These are phyloP conservation scores for Kwoniella newhampshirensis DNA, from an alignment of 768 basidiomycete genomes.

Conservation along the genomic window DNA sequence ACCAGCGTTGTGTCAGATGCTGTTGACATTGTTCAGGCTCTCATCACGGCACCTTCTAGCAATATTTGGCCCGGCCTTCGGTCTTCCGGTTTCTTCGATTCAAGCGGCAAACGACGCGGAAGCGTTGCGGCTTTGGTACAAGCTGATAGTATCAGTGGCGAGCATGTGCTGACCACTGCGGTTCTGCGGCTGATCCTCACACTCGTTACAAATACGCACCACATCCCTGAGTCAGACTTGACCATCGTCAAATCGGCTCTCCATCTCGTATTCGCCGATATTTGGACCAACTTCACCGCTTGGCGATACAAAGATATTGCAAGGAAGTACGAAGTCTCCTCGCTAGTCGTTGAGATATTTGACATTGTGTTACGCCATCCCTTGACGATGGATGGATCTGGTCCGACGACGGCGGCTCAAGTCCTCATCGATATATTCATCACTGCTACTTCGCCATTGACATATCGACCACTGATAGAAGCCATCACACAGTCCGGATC, in stretches of 20 bases:
- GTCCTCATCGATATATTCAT: conserved; percentile 68
- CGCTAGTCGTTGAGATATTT: conserved; percentile 67
- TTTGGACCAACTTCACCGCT: conserved; percentile 79
- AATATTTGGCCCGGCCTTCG: conserved; percentile 86
- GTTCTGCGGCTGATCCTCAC: conserved; percentile 60
- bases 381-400: conserved; percentile 8
- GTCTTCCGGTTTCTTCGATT: conserved; percentile 65
- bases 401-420: conserved; percentile 28
- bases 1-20: conserved; percentile 69
- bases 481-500: conserved; percentile 65
- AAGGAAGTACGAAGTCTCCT: conserved; percentile 79
- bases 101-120: conserved; percentile 24
- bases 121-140: conserved; percentile 59
- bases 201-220: conserved; percentile 71
- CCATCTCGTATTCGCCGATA: conserved; percentile 77
- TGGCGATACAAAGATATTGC: conserved; percentile 84
- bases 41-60: conserved; percentile 74
- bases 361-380: conserved; percentile 61
- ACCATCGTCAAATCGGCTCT: conserved; percentile 62
- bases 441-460: conserved; percentile 71
- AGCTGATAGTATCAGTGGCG: conserved; percentile 70
- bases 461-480: conserved; percentile 75
- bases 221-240: conserved; percentile 69
- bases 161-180: conserved; percentile 64
- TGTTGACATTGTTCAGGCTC: conserved; percentile 74